Evolutionary conservation across 1,139 yeast genomes (phyloP).

Genomic region (Nakaseomyces kungkrabaensis): DNA sequence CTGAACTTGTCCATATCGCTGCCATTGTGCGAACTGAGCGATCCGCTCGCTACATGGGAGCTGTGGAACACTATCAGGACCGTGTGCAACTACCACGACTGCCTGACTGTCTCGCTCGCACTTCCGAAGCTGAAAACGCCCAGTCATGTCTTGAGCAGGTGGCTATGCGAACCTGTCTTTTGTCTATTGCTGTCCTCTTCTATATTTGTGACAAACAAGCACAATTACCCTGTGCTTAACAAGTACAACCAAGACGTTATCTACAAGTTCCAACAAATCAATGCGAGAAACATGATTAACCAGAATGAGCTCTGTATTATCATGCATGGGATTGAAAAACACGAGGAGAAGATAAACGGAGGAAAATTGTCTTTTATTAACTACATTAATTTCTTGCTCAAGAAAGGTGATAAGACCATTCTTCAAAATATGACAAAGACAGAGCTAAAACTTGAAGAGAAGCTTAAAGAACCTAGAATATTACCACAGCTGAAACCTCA

Average conservation of each 20-base stretch:
- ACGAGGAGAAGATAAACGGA: conserved; percentile 30
- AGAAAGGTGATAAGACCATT: conserved; percentile 28
- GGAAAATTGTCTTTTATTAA: conserved; percentile 40
- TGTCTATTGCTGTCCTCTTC: conserved; percentile 45
- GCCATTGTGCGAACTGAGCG: conserved; percentile 36
- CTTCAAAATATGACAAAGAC: conserved; percentile 4
- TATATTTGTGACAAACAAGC: conserved; percentile 45
- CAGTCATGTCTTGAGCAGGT: conserved; percentile 39
- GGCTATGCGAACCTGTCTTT: conserved; percentile 58
- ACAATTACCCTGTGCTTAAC: conserved; percentile 52
- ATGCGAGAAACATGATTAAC: conserved; percentile 23
- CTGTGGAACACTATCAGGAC: conserved; percentile 56
- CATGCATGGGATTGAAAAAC: conserved; percentile 39
- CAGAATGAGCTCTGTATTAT: conserved; percentile 25
- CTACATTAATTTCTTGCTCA: conserved; percentile 43
- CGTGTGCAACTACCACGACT: conserved; percentile 41
- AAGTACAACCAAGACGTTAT: conserved; percentile 39
- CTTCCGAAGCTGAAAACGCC: conserved; percentile 43
- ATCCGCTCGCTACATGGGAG: conserved; percentile 56
- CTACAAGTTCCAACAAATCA: conserved; percentile 26
- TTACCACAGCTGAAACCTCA: conserved; percentile 66
- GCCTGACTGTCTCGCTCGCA: conserved; percentile 48
- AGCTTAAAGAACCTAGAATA: conserved; percentile 13
- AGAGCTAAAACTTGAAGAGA: neutral
- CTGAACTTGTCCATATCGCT: conserved; percentile 26